Percentiles rank a stretch among this genome's conserved stretches.
Evolutionary conservation across 805 yeast genomes (phyloP).

Genomic region (Barnettozyma wickerhamii): DNA sequence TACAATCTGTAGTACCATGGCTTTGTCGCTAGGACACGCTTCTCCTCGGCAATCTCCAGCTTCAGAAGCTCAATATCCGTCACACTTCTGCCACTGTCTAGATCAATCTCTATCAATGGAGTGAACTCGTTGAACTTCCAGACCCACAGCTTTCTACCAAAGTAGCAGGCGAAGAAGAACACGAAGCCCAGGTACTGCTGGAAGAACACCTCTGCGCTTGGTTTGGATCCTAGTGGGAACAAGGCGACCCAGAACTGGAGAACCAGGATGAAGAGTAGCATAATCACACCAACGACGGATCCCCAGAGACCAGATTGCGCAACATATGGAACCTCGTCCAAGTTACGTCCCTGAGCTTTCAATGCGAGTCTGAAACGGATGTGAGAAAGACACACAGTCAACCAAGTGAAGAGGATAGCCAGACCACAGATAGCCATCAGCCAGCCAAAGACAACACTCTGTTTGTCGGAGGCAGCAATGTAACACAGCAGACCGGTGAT

Average conservation of each 20-base stretch:
- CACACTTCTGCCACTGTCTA: conserved; percentile 62
- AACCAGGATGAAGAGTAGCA: conserved; percentile 34
- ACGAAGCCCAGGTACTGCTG: conserved; percentile 38
- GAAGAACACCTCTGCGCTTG: conserved; percentile 35
- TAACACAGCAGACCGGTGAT: conserved; percentile 40
- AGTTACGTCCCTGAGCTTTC: conserved; percentile 35
- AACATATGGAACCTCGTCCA: conserved; percentile 37
- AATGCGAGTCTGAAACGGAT: conserved; percentile 45
- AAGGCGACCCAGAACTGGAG: conserved; percentile 48
- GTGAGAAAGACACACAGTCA: conserved; percentile 39
- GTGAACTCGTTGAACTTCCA: conserved; percentile 38
- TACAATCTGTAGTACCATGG: conserved; percentile 47
- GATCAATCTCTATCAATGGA: conserved; percentile 46
- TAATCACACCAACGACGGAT: conserved; percentile 33
- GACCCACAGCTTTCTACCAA: conserved; percentile 40
- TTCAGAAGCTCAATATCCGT: conserved; percentile 50
- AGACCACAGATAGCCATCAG: conserved; percentile 45
- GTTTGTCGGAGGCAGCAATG: conserved; percentile 38
- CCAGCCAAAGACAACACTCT: conserved; percentile 43
- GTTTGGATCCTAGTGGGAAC: conserved; percentile 37
- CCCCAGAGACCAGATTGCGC: conserved; percentile 42
- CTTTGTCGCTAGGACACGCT: conserved; percentile 40
- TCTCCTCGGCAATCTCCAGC: conserved; percentile 57
- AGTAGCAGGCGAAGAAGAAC: conserved; percentile 34
- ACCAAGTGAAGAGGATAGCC: conserved; percentile 47